Conservation (phyloP, 129 eudicot genomes). For the Arctium lappa region DNA sequence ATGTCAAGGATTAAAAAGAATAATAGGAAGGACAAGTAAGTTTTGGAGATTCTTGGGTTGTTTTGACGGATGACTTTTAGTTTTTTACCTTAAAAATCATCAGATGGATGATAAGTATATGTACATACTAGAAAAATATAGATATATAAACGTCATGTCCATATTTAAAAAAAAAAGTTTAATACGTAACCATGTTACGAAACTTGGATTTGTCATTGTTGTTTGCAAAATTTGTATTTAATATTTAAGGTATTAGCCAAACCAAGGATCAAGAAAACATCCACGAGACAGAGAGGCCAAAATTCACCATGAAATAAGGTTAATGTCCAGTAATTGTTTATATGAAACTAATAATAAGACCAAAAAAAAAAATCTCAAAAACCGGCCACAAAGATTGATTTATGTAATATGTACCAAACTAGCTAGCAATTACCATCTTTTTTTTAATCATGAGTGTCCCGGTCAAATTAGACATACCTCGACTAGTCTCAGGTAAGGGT, state of each 20-base stretch:
- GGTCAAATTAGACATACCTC: no score
- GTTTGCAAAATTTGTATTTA: not conserved
- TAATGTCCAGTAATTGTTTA: not conserved
- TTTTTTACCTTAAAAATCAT: not conserved
- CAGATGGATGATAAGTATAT: not conserved
- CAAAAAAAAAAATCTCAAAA: not conserved
- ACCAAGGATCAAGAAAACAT: not conserved
- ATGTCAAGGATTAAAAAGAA: conserved; percentile 23
- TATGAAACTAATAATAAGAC: not conserved
- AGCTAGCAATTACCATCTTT: no score
- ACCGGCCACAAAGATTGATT: not conserved
- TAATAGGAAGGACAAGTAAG: conserved; percentile 39
- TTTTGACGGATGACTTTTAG: conserved; percentile 25
- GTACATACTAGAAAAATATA: not conserved
- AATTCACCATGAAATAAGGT: not conserved
- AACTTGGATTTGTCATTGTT: not conserved
- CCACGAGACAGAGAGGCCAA: not conserved
- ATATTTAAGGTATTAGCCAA: not conserved
- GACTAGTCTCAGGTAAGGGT: no score
- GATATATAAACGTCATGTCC: no score
- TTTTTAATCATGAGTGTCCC: no score
- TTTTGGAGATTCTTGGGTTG: conserved; percentile 66
- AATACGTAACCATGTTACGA: not conserved
- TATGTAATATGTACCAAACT: no score
- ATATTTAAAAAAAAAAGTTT: not conserved